phyloP scores from a whole-genome alignment of 2,329 filamentous ascomycete genomes.

The Fusarium sp. region DNA sequence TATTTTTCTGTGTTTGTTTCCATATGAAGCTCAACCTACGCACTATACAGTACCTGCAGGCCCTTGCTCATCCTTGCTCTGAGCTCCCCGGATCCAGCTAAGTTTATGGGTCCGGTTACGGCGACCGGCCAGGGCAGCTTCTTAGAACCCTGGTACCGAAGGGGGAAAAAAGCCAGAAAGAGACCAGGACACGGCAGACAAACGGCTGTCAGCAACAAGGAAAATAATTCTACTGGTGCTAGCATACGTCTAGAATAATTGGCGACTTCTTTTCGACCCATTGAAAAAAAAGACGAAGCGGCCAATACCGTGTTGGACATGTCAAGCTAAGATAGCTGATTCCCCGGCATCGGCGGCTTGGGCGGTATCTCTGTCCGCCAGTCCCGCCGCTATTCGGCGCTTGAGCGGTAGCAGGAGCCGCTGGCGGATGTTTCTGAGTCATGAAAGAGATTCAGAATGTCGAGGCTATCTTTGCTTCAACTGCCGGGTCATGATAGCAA shows the following conservation, averaged over 20 bases:
- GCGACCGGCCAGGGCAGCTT: constrained; percentile 9
- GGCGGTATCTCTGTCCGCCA: constrained; percentile 7
- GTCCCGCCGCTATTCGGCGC: constrained; percentile 13
- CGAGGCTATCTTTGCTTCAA: neutral
- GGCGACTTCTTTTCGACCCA: constrained; percentile 18
- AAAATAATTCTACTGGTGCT: constrained; percentile 27
- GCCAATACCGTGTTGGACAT: constrained; percentile 14
- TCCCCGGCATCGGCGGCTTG: constrained; percentile 11
- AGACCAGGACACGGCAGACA: constrained; percentile 7
- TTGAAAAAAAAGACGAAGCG: constrained; percentile 15
- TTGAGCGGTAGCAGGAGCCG: constrained; percentile 28
- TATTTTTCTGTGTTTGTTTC: neutral
- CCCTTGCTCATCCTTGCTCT: constrained; percentile 14
- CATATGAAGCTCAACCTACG: neutral
- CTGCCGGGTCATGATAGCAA: neutral
- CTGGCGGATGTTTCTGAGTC: constrained; percentile 31
- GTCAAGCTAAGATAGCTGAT: constrained; percentile 17
- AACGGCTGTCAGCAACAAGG: constrained; percentile 31
- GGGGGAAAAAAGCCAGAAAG: neutral
- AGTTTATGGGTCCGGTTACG: constrained; percentile 31
- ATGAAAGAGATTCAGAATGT: constrained; percentile 18
- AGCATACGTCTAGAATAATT: constrained; percentile 22
- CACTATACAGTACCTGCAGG: constrained; percentile 15
- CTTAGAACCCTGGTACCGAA: constrained; percentile 2
- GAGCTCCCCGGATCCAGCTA: constrained; percentile 38